Percentiles rank a stretch among this genome's conserved stretches.
These are phyloP conservation scores for Verticillium nubilum DNA, from an alignment of 2,329 filamentous ascomycete species.

Conservation along the genomic window DNA sequence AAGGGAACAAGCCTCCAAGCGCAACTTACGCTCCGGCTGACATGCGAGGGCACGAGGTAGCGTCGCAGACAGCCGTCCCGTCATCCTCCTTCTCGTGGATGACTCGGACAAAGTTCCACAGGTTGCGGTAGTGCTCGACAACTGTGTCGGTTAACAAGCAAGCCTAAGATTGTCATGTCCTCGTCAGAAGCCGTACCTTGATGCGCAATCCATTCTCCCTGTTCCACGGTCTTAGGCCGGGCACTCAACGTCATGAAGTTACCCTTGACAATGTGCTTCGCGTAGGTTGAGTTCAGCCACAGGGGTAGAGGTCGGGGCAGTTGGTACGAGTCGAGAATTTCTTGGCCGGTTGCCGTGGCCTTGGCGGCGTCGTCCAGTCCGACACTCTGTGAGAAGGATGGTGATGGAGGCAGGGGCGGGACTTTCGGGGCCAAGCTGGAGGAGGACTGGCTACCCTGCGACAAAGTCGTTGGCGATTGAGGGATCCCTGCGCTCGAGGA, in stretches of 20 bases:
- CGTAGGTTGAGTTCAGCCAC: constrained; percentile 70
- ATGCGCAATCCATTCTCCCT: constrained; percentile 93
- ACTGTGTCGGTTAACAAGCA: constrained; percentile 44
- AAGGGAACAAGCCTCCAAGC: background rate
- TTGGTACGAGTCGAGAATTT: constrained; percentile 54
- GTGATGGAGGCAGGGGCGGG: constrained; percentile 57
- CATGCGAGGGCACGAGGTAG: constrained; percentile 81
- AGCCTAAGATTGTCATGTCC: background rate
- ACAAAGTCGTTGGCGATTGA: constrained; percentile 37
- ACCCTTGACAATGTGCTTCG: constrained; percentile 87
- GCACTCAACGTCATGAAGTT: constrained; percentile 97
- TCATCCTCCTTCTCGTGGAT: constrained; percentile 81
- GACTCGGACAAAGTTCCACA: constrained; percentile 84
- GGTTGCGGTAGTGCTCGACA: constrained; percentile 84
- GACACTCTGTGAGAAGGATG: constrained; percentile 61
- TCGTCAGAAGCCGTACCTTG: constrained; percentile 61
- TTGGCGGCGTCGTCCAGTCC: constrained; percentile 59
- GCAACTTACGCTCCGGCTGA: constrained; percentile 80
- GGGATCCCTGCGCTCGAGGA: constrained; percentile 40
- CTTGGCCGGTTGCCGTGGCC: constrained; percentile 42
- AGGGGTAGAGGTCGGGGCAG: constrained; percentile 63
- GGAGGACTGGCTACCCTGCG: constrained; percentile 46
- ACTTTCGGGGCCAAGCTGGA: constrained; percentile 50
- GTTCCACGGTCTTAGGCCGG: constrained; percentile 86
- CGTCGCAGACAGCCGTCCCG: constrained; percentile 75